Base-by-base conservation (phyloP, 805 yeast species). In the Starmerella bombicola region DNA sequence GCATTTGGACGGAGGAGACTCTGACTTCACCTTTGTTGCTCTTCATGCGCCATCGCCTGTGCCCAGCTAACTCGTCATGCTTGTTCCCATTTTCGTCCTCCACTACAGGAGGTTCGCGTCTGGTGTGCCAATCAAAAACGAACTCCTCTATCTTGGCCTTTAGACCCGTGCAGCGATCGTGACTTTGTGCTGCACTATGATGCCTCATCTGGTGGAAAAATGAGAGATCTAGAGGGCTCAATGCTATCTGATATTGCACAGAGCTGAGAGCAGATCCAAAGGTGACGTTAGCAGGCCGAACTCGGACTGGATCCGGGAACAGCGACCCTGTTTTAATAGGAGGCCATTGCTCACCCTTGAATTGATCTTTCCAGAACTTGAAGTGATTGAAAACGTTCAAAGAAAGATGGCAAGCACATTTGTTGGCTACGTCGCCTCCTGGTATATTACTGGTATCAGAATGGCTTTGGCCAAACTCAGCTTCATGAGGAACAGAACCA, bases 291-390 rank as follows among this genome's bases (percentile, higher is more conserved):
- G 47, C 35, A 6, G 52, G 45, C 8, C 49, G 34, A 4, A 36
- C 37, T 2, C 45, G 35, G 2, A 40, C 46, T 4, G 52, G 49
- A 15, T 49, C 56, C 13, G 59, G 61, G 63, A 83, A 88, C 19
- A 91, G 55, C 1, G 62, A 58, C 0, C 97, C 96, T 34, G 72
- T 68, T 38, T 93, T 70, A 13, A 84, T 71, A 0, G 97, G 95
- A 17, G 86, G 64, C 38, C 84, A 74, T 50, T 80, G 67, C 41
- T 78, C 76, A 20, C 88, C 78, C n/a, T 78, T 71, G 59, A 88
- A 88, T 49, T 81, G 69, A 25, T 62, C 61, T 94, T 95, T 86
- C 97, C 97, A 91, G 4, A 59, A 55, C 53, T 74, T 76, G 62
- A 91, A 85, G 45, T 76, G 80, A 6, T 62, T 56, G 49, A 88